Percentiles rank a stretch among this genome's conserved stretches.
Conservation (phyloP, 768 basidiomycete species). For the Tylopilus subfusipes region DNA sequence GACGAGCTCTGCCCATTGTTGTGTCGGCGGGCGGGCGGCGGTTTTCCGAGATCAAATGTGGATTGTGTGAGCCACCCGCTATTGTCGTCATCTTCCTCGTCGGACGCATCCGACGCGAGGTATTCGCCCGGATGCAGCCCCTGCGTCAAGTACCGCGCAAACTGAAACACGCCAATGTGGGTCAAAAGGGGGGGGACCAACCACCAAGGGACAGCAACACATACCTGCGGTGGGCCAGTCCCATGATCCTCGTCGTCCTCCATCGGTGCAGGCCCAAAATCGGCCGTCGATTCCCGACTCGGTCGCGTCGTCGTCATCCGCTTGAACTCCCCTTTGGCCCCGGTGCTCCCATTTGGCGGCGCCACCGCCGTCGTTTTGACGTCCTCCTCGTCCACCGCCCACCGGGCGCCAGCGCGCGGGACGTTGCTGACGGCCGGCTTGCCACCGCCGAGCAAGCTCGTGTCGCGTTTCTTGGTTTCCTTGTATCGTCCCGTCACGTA, state of each 20-base stretch:
- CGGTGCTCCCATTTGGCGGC: conserved; percentile 17
- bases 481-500: conserved; percentile 83
- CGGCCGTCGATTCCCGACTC: conserved; percentile 52
- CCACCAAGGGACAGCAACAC: background rate
- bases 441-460: conserved; percentile 78
- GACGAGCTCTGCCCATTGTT: conserved; percentile 45
- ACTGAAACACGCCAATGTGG: conserved; percentile 41
- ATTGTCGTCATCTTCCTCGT: conserved; percentile 64
- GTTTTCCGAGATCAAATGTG: conserved; percentile 55
- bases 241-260: conserved; percentile 45
- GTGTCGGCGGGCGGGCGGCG: conserved; percentile 47
- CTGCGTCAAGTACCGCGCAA: conserved; percentile 73
- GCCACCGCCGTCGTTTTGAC: conserved; percentile 21
- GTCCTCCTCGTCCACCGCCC: conserved; percentile 74
- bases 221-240: conserved; percentile 44
- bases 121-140: conserved; percentile 66
- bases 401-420: conserved; percentile 37
- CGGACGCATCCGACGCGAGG: conserved; percentile 45
- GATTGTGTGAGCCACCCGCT: conserved; percentile 80
- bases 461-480: conserved; percentile 83
- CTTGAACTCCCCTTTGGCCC: conserved; percentile 56
- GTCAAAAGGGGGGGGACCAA: background rate
- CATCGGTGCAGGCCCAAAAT: conserved; percentile 58
- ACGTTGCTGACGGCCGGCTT: conserved; percentile 56
- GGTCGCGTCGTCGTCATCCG: conserved; percentile 43